Evolutionary conservation across 768 basidiomycete genomes (phyloP).

Genomic region (Boletus reticulatus): DNA sequence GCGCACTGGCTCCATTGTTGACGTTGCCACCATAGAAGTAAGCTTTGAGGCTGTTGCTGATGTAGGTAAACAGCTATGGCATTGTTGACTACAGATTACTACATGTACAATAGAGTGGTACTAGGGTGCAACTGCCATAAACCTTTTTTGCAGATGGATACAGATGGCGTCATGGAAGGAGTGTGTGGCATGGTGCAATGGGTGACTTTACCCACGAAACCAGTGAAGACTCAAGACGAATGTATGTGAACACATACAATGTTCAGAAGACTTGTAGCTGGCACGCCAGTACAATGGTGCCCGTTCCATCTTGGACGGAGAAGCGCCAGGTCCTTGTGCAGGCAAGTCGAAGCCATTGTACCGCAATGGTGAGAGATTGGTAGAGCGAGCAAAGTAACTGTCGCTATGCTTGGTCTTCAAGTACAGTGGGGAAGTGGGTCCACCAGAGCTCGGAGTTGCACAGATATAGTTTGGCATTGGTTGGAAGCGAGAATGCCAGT

Average conservation of each 20-base stretch:
- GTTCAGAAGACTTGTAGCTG: constrained; percentile 44
- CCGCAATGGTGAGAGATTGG: constrained; percentile 41
- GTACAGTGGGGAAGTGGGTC: constrained; percentile 37
- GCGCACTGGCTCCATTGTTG: too few species aligned
- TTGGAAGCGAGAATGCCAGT: constrained; percentile 42
- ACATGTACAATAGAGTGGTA: too few species aligned
- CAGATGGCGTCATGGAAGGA: constrained; percentile 31
- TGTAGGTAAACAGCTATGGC: too few species aligned
- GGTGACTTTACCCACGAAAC: constrained; percentile 18
- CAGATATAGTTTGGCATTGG: constrained; percentile 43
- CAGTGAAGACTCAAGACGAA: neutral
- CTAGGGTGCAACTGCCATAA: too few species aligned
- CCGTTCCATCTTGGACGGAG: constrained; percentile 31
- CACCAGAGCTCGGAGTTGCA: constrained; percentile 30
- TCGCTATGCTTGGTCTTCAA: constrained; percentile 39
- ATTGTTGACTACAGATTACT: too few species aligned
- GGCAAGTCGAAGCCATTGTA: constrained; percentile 35
- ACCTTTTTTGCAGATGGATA: too few species aligned
- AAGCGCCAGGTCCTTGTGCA: constrained; percentile 19
- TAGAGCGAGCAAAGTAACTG: constrained; percentile 37
- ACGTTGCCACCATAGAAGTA: too few species aligned
- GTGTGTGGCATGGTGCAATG: constrained; percentile 32
- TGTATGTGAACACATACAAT: constrained; percentile 35
- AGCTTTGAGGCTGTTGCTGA: too few species aligned
- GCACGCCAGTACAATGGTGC: constrained; percentile 39